These are phyloP conservation scores for Domatiomyces globalis DNA, from an alignment of 2,329 filamentous ascomycete species.

Conservation along the genomic window DNA sequence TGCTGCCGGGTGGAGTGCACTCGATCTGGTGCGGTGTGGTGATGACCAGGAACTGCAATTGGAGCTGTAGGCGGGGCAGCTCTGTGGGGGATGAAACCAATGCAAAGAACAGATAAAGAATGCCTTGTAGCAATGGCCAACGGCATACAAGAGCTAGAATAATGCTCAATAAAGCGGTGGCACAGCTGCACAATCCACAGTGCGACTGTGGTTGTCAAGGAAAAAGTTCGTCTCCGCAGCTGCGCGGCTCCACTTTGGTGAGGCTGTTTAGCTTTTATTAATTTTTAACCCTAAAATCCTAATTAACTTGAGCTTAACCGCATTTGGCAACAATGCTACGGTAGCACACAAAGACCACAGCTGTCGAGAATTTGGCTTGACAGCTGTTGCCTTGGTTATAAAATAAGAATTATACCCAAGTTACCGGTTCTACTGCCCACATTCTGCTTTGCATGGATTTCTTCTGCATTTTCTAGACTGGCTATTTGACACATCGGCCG, in stretches of 20 bases:
- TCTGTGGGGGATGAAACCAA: neutral
- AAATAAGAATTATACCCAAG: neutral
- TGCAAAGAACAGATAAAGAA: neutral
- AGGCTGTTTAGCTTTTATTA: too few relatives aligned
- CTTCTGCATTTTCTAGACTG: neutral
- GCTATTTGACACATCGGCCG: slow-evolving; percentile 3
- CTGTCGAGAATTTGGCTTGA: neutral
- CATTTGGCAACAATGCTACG: neutral
- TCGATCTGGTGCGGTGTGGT: slow-evolving; percentile 32
- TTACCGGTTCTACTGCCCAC: neutral
- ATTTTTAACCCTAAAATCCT: too few relatives aligned
- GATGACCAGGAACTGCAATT: neutral
- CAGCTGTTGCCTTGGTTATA: neutral
- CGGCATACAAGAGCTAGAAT: neutral
- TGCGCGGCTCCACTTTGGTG: neutral
- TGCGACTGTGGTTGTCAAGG: neutral
- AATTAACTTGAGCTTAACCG: too few relatives aligned
- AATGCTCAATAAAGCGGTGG: neutral
- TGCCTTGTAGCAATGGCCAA: neutral
- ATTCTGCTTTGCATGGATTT: neutral
- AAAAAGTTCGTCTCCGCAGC: neutral
- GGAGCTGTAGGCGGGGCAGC: neutral
- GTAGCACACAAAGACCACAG: neutral
- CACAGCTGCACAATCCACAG: too few relatives aligned
- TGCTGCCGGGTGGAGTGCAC: slow-evolving; percentile 29